Evolutionary conservation across 495 filamentous ascomycete species (phyloP).

Genomic region (Talaromyces trachyspermus): DNA sequence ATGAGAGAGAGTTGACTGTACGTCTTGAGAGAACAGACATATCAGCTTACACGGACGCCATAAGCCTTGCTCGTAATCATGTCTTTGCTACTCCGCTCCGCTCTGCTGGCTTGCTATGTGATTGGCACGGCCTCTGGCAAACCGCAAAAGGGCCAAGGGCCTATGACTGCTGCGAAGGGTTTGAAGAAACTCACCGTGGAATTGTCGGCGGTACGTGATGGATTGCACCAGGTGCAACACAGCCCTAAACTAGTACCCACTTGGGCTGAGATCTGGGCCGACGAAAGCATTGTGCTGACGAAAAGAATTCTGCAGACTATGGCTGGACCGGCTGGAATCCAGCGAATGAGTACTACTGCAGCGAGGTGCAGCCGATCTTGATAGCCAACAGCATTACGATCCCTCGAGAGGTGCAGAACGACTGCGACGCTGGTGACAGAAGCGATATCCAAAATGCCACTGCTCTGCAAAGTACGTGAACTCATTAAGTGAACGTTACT

Average conservation of each 20-base stretch:
- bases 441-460: conserved; percentile 11
- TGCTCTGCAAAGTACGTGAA: conserved; percentile 11
- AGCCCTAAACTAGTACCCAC: background rate
- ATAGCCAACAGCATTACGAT: conserved; percentile 9
- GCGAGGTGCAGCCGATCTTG: conserved; percentile 11
- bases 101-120: background rate
- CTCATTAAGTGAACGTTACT: background rate
- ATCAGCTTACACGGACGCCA: background rate
- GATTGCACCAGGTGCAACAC: no score
- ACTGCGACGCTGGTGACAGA: conserved; percentile 17
- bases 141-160: background rate
- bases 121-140: conserved; percentile 1
- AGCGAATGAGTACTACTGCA: conserved; percentile 14
- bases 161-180: conserved; percentile 10
- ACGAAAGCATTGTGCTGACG: background rate
- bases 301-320: conserved; percentile 10
- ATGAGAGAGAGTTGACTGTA: no score
- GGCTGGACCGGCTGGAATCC: conserved; percentile 19
- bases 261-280: background rate
- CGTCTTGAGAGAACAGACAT: background rate
- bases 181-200: conserved; percentile 12
- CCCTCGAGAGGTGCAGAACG: conserved; percentile 13
- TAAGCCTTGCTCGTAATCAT: background rate
- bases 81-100: background rate
- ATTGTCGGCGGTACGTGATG: conserved; percentile 14